Conservation (phyloP, 1,284 basidiomycete species). For the Microbotryum intermedium region DNA sequence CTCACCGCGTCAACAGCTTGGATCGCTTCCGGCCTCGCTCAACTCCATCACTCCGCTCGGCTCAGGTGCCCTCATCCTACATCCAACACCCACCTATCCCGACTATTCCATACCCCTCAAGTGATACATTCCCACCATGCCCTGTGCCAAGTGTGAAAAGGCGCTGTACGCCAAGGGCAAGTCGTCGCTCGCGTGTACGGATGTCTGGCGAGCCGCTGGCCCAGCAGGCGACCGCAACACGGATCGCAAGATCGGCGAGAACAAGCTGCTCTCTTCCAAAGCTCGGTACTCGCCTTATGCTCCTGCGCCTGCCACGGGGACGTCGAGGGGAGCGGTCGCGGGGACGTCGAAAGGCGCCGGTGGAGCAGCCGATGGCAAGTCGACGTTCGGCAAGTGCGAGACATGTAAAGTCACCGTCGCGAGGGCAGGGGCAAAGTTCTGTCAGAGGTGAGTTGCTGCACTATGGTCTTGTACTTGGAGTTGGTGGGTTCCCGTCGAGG, state of each 20-base stretch:
- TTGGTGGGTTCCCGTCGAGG: neutral
- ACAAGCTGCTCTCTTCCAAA: constrained; percentile 57
- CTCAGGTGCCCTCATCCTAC: too few species aligned
- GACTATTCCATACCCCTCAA: too few species aligned
- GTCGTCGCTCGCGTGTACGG: constrained; percentile 11
- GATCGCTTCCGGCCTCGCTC: too few species aligned
- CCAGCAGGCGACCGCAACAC: constrained; percentile 21
- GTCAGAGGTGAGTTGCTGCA: constrained; percentile 53
- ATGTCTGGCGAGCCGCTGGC: constrained; percentile 22
- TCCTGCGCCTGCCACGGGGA: constrained; percentile 2
- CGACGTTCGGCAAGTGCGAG: constrained; percentile 75
- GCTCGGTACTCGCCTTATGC: constrained; percentile 48
- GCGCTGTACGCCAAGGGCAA: constrained; percentile 2
- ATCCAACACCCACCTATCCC: too few species aligned
- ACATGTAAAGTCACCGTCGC: constrained; percentile 70
- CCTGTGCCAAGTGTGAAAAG: constrained; percentile 34
- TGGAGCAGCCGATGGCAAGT: constrained; percentile 39
- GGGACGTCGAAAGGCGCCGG: neutral
- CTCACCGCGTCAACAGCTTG: too few species aligned
- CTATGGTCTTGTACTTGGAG: too few species aligned
- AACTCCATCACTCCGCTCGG: too few species aligned
- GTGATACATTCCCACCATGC: constrained; percentile 5
- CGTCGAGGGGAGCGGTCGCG: neutral
- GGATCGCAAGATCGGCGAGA: constrained; percentile 63
- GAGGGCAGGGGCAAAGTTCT: constrained; percentile 74